Conservation (phyloP, 805 yeast species). For the Kazachstania psychrophila region DNA sequence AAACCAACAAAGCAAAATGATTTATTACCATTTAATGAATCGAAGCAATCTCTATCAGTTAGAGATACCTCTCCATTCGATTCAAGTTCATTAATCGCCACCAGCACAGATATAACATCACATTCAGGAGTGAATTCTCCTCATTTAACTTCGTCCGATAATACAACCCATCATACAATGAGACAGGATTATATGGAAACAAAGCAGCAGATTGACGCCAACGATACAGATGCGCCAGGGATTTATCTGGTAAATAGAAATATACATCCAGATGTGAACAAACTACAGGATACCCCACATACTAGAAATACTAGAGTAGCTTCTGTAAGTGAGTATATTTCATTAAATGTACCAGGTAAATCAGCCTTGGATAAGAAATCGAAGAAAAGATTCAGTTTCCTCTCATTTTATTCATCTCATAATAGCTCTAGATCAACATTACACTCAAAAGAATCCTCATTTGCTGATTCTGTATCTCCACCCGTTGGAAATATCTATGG, state of each 20-base stretch:
- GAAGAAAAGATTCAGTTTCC: conserved; percentile 11
- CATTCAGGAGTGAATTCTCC: conserved; percentile 1
- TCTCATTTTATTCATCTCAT: conserved; percentile 9
- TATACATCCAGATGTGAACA: too few relatives aligned
- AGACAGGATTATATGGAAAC: background rate
- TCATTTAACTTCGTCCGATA: background rate
- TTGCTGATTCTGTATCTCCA: background rate
- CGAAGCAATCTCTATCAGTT: background rate
- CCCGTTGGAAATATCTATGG: too few relatives aligned
- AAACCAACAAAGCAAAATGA: background rate
- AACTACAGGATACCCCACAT: too few relatives aligned
- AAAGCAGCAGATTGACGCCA: too few relatives aligned
- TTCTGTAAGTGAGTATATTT: conserved; percentile 1
- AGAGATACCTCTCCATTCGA: background rate
- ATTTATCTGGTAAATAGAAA: too few relatives aligned
- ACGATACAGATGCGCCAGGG: too few relatives aligned
- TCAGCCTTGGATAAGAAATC: conserved; percentile 2
- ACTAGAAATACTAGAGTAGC: too few relatives aligned
- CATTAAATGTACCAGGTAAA: conserved; percentile 1
- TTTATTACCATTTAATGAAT: background rate
- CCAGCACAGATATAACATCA: background rate
- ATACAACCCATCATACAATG: background rate
- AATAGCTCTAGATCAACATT: conserved; percentile 1
- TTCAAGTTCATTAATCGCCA: conserved; percentile 1
- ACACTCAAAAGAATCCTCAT: background rate